phyloP scores from a whole-genome alignment of 2,329 filamentous ascomycete species.

The Hypoxylon sp. region DNA sequence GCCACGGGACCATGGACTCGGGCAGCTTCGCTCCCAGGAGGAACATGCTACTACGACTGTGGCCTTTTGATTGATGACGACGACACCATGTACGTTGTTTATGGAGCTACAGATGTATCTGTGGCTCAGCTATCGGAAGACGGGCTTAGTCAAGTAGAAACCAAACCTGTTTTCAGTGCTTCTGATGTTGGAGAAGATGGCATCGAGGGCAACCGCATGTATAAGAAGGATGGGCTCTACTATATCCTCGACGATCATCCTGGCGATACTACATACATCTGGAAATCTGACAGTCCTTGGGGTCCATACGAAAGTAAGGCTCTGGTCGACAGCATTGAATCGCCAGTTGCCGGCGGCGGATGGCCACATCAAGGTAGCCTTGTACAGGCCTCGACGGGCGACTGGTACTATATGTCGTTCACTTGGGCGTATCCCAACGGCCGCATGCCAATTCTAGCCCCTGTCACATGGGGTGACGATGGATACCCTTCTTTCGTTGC shows the following conservation, averaged over 20 bases:
- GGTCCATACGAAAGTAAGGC: constrained; percentile 61
- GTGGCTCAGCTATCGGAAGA: constrained; percentile 62
- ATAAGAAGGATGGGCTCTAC: constrained; percentile 64
- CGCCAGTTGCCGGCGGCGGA: constrained; percentile 56
- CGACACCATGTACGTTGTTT: constrained; percentile 66
- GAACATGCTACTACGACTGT: constrained; percentile 64
- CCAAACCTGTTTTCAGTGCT: constrained; percentile 54
- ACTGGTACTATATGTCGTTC: constrained; percentile 69
- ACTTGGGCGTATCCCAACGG: constrained; percentile 64
- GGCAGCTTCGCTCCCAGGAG: constrained; percentile 45
- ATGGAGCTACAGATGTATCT: constrained; percentile 58
- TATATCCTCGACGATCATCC: constrained; percentile 62
- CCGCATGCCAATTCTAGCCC: constrained; percentile 64
- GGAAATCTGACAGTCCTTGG: constrained; percentile 58
- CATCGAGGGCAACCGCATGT: constrained; percentile 57
- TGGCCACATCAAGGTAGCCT: constrained; percentile 64
- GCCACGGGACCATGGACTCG: constrained; percentile 55
- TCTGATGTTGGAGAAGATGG: constrained; percentile 46
- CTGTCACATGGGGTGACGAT: constrained; percentile 60
- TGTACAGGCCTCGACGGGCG: constrained; percentile 58
- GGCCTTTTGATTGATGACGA: constrained; percentile 67
- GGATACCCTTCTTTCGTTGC: constrained; percentile 59
- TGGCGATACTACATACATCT: constrained; percentile 56
- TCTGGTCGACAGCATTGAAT: constrained; percentile 53
- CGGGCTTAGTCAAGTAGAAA: constrained; percentile 55